Percentiles rank a stretch among this genome's conserved stretches.
These are phyloP conservation scores for Trichomonascaceae sp. DNA, from an alignment of 1,139 yeast genomes.

Conservation along the genomic window DNA sequence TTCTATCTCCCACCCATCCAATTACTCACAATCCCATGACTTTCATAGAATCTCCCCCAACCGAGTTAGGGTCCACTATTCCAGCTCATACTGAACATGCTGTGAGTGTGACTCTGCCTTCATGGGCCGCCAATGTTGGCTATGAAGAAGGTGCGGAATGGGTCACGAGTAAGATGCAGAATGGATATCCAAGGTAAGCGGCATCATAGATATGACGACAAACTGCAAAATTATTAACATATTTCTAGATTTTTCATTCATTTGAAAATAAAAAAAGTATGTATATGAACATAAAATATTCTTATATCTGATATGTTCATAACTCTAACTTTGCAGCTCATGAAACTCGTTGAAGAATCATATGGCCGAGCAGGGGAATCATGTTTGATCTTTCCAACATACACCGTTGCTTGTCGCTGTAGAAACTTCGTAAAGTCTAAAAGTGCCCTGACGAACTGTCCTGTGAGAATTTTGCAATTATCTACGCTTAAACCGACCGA, in stretches of 20 bases:
- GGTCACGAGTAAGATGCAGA: constrained; percentile 72
- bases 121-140: constrained; percentile 89
- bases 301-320: background rate
- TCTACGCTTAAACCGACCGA: constrained; percentile 63
- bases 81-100: constrained; percentile 90
- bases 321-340: constrained; percentile 16
- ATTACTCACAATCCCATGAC: constrained; percentile 15
- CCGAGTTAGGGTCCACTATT: constrained; percentile 70
- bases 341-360: constrained; percentile 35
- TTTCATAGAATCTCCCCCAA: constrained; percentile 30
- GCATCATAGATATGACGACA: background rate
- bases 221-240: background rate
- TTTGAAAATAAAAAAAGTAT: constrained; percentile 57
- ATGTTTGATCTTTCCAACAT: constrained; percentile 71
- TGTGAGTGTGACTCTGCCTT: constrained; percentile 86
- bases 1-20: background rate
- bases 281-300: constrained; percentile 21
- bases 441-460: constrained; percentile 29
- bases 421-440: constrained; percentile 59
- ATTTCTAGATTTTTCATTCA: constrained; percentile 65
- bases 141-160: constrained; percentile 86
- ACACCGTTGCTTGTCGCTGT: constrained; percentile 75
- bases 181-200: constrained; percentile 67
- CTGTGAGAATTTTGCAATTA: constrained; percentile 69
- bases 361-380: constrained; percentile 75